Evolutionary conservation across 2,329 filamentous ascomycete genomes (phyloP).

Genomic region (Cordyceps sp.): DNA sequence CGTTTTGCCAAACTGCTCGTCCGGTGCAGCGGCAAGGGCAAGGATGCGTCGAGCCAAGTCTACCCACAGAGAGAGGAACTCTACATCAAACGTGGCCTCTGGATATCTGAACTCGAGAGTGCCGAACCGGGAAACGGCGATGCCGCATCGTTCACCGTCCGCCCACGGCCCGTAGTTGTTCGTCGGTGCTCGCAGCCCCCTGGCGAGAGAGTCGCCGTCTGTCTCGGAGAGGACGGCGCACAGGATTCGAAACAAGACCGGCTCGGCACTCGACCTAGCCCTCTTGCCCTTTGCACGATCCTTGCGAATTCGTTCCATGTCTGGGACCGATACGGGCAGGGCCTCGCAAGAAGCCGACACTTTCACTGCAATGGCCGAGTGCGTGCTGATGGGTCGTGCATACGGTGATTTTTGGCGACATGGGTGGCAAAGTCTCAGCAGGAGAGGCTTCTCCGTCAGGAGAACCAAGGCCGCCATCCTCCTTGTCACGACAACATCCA

Average conservation of each 20-base stretch:
- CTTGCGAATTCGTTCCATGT: neutral
- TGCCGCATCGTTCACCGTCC: constrained; percentile 6
- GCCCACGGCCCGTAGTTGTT: neutral
- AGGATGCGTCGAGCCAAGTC: constrained; percentile 9
- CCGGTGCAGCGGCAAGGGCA: constrained; percentile 5
- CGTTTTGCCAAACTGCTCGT: no score
- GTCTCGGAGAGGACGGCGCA: neutral
- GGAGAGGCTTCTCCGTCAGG: constrained; percentile 8
- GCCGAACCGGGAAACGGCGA: constrained; percentile 9
- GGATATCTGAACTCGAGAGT: constrained; percentile 13
- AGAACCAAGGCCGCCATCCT: constrained; percentile 7
- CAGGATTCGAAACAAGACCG: neutral
- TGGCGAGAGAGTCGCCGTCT: neutral
- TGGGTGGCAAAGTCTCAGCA: constrained; percentile 9
- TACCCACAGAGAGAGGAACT: constrained; percentile 10
- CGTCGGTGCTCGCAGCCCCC: neutral
- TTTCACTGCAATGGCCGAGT: constrained; percentile 3
- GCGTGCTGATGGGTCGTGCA: constrained; percentile 5
- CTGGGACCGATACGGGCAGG: no score
- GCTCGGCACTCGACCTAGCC: neutral
- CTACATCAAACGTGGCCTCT: constrained; percentile 9
- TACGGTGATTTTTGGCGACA: constrained; percentile 7
- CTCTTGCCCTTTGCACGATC: neutral
- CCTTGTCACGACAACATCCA: constrained; percentile 6
- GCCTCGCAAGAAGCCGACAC: neutral